These are phyloP conservation scores for Ephemerocybe angulata DNA, from an alignment of 768 basidiomycete species.

Conservation along the genomic window DNA sequence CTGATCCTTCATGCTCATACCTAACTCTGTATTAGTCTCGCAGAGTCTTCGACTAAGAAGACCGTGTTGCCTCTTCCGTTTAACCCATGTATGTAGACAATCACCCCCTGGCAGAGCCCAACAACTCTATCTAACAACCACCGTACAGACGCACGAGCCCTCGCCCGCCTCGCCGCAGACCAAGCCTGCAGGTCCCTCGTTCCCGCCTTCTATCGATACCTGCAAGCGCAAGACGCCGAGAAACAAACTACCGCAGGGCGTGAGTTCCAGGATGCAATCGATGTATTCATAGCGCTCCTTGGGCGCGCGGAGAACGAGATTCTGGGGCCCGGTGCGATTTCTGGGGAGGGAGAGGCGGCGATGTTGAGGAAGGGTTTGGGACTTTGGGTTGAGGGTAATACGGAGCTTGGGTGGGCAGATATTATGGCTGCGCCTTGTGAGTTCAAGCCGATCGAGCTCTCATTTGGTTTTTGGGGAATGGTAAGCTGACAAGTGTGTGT, in stretches of 20 bases:
- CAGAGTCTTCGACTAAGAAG: conserved; percentile 41
- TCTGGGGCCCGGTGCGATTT: conserved; percentile 31
- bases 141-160: conserved; percentile 58
- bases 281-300: conserved; percentile 48
- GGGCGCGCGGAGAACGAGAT: conserved; percentile 54
- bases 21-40: conserved; percentile 24
- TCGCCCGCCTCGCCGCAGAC: conserved; percentile 66
- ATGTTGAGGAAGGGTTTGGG: conserved; percentile 45
- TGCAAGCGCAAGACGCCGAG: conserved; percentile 60
- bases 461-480: not conserved
- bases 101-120: not conserved
- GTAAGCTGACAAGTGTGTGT: not conserved
- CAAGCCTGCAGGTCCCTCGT: conserved; percentile 61
- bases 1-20: not conserved
- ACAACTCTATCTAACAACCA: not conserved
- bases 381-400: conserved; percentile 50
- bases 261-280: conserved; percentile 53
- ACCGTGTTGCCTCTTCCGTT: conserved; percentile 54
- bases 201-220: conserved; percentile 70
- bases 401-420: conserved; percentile 59
- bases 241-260: conserved; percentile 50
- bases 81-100: conserved; percentile 51
- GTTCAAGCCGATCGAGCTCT: conserved; percentile 19
- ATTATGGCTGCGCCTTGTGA: conserved; percentile 70
- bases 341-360: conserved; percentile 37